These are phyloP conservation scores for Eucalyptus melliodora DNA, from an alignment of 345 rosid species.

Conservation along the genomic window DNA sequence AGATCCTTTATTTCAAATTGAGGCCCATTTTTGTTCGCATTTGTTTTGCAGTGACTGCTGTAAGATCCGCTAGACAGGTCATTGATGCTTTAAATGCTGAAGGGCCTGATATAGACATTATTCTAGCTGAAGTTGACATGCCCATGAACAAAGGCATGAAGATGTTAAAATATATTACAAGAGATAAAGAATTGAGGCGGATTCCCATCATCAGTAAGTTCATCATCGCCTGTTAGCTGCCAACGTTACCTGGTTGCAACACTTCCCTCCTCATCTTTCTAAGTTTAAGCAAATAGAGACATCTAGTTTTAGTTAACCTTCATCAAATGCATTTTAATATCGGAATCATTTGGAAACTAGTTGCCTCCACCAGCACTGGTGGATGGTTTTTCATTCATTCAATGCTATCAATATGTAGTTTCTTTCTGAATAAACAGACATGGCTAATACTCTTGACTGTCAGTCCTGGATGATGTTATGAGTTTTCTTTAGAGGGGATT, in stretches of 20 bases:
- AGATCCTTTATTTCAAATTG: background rate
- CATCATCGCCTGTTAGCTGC: background rate
- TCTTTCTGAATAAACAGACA: background rate
- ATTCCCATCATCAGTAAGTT: constrained; percentile 96
- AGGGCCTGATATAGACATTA: constrained; percentile 89
- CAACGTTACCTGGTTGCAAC: background rate
- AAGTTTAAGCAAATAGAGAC: background rate
- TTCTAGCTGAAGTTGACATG: constrained; percentile 93
- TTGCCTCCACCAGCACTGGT: background rate
- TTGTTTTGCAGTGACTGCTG: constrained; percentile 62
- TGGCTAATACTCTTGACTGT: background rate
- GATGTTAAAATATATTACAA: constrained; percentile 81
- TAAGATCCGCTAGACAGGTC: constrained; percentile 89
- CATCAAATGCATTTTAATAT: background rate
- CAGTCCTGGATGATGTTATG: background rate
- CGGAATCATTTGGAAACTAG: background rate
- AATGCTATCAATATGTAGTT: background rate
- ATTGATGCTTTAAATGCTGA: constrained; percentile 94
- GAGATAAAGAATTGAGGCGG: constrained; percentile 70
- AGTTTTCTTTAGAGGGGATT: background rate
- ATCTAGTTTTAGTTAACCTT: background rate
- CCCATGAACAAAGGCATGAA: constrained; percentile 96
- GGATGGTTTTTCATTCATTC: background rate
- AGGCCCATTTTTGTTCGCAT: background rate
- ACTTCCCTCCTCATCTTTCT: background rate